phyloP scores from a whole-genome alignment of 2,329 filamentous ascomycete species.

The Dothideomycetes sp. region DNA sequence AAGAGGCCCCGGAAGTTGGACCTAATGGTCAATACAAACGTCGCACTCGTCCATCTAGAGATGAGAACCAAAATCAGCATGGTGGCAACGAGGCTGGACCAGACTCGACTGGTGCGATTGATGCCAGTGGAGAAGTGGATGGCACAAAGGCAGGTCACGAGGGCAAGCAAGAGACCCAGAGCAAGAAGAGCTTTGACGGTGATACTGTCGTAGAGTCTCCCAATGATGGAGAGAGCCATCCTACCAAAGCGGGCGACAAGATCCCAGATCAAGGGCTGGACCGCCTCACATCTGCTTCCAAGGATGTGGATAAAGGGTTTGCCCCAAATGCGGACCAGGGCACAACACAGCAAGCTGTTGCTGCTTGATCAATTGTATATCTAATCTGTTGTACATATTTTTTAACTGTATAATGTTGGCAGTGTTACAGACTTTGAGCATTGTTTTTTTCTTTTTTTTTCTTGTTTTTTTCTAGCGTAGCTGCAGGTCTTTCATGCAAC shows the following conservation, averaged over 20 bases:
- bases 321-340: constrained; percentile 2
- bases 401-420: no score
- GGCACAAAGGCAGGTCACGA: not conserved
- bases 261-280: not conserved
- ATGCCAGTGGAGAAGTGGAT: constrained; percentile 3
- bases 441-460: no score
- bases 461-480: no score
- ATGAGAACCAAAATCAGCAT: not conserved
- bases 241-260: not conserved
- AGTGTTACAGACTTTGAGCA: no score
- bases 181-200: not conserved
- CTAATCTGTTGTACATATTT: no score
- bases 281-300: not conserved
- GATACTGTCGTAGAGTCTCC: constrained; percentile 7
- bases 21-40: constrained; percentile 8
- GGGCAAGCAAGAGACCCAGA: not conserved
- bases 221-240: not conserved
- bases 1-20: not conserved
- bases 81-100: constrained; percentile 7
- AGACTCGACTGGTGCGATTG: constrained; percentile 1
- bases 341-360: not conserved
- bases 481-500: no score
- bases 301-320: not conserved
- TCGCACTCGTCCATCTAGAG: not conserved
- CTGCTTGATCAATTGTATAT: no score